Evolutionary conservation across 441 rosid species (phyloP), one percentile per base, ranked within the genome.

Genomic region (Manihot esculenta): DNA sequence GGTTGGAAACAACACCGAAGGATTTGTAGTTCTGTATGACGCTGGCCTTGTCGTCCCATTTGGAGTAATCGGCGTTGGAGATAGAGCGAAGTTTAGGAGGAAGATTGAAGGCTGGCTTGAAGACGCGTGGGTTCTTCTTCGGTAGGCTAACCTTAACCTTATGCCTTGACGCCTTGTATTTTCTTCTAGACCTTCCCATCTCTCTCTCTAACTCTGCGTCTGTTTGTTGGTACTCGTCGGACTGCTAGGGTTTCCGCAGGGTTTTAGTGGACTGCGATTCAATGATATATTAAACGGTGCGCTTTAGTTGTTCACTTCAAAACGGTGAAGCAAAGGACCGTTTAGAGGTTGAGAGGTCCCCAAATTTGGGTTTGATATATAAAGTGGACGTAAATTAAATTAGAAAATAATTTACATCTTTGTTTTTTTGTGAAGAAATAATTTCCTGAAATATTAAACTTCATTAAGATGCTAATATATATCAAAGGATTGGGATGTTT

Each of bases 11-110:
- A 75, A 95, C 80, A 62, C 99, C 98, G 66, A 92, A 92, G 24
- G 98, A 81, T 80, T 86, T 89, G 88, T 95, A 95, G 83, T 92
- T 95, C 12, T 81, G 66, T 73, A 91, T 85, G 72, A 95, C 96
- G 72, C 87, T 91, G 76, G 84, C 98, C 68, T 85, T 76, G 63
- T 83, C 88, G 87, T 95, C 92, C 99, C 99, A 94, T 48, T 80
- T 69, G 51, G 89, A 81, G 65, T 30, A 76, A 71, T 74, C 80
- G 64, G 85, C 89, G 0, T 74, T 83, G 76, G 82, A 73, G 11
- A 94, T 77, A 62, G 88, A 69, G 0, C 97, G 96, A n/a, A 95
- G 91, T 90, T 89, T 89, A 0, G 92, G 91, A 50, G 94, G 94
- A 73, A 89, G 70, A 66, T 78, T 80, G 83, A 91, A 91, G 21